Base-by-base conservation (phyloP, 1,139 yeast species). In the Pneumocystis murina region DNA sequence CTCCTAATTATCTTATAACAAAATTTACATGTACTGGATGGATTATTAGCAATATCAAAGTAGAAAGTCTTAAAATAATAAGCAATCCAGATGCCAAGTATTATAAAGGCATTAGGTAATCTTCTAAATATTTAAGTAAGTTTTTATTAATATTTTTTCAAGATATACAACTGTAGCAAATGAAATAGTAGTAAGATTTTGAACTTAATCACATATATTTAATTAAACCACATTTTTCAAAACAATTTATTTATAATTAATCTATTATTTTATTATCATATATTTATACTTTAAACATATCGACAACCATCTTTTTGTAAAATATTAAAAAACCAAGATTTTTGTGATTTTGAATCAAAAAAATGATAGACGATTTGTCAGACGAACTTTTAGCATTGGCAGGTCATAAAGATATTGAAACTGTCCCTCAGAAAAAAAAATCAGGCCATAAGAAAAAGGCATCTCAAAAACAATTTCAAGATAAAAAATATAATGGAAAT, bases 391-490 rank as follows among this genome's bases (percentile, higher is more conserved):
- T 60, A 30, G 61, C 40, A 17, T 17, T 48, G 17, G 62, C 38
- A 55, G 39, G 24, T 39, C 30, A 39, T 41, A 40, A 14, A 59
- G 62, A 35, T 60, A 20, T 61, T 73, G 72, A 16, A 75, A 74
- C 59, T 76, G 73, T 20, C 33, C 58, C n/a, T 75, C 71, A 3
- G 76, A 74, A 8, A 75, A 69, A 35, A 66, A 66, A 35, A 66
- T 66, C 8, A 77, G 74, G 5, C 75, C 70, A 17, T 72, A 72
- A 5, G 72, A 68, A 5, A 72, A 70, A 54, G 72, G 69, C 20
- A 70, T 67, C 60, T 74, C 55, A 24, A 20, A 48, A 24, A 48
- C 33, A 71, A 73, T 65, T 72, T 74, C 40, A 73, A 69, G 63
- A 67, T 35, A 63, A 59, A 64, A 64, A 64, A 10, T 68, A 68